These are phyloP conservation scores for Blastocystis sp. DNA, from an alignment of 352 stramenopile genomes.

Conservation along the genomic window DNA sequence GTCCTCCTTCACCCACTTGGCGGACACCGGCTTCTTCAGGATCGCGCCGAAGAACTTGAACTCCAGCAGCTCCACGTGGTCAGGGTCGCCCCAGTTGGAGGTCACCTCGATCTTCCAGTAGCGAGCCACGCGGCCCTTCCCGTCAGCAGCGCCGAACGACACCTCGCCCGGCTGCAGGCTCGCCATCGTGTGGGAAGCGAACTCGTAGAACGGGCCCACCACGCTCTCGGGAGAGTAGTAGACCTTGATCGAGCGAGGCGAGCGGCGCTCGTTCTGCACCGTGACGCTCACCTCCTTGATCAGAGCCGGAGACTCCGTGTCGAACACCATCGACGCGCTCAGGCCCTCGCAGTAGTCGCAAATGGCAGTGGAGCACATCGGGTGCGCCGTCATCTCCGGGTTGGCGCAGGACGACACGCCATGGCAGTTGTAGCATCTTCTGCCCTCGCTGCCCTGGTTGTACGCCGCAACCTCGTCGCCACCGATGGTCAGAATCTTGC, in stretches of 20 bases:
- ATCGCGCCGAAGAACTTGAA: slow-evolving; percentile 36
- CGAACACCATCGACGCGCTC: slow-evolving; percentile 39
- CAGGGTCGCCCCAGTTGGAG: slow-evolving; percentile 62
- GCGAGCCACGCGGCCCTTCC: not conserved
- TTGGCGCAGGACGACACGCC: slow-evolving; percentile 31
- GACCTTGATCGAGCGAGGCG: slow-evolving; percentile 38
- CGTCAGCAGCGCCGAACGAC: slow-evolving; percentile 27
- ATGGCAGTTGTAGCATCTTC: slow-evolving; percentile 30
- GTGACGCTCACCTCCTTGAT: slow-evolving; percentile 8
- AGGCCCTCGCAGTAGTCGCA: slow-evolving; percentile 64
- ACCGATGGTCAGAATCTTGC: slow-evolving; percentile 41
- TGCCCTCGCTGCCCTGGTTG: slow-evolving; percentile 47
- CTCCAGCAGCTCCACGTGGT: slow-evolving; percentile 67
- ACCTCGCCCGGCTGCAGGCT: not conserved
- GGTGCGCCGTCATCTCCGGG: slow-evolving; percentile 3
- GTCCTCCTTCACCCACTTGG: slow-evolving; percentile 19
- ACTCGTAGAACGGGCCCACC: slow-evolving; percentile 42
- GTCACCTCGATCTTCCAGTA: slow-evolving; percentile 61
- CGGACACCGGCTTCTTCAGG: not conserved
- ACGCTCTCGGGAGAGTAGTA: slow-evolving; percentile 64
- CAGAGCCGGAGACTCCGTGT: slow-evolving; percentile 14
- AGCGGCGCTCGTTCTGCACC: slow-evolving; percentile 30
- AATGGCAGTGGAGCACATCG: slow-evolving; percentile 41
- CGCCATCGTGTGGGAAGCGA: slow-evolving; percentile 11
- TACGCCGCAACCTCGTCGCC: slow-evolving; percentile 45